A percentile compares a stretch with the other conserved stretches of the same genome.
Evolutionary conservation across 2,329 filamentous ascomycete genomes (phyloP).

Genomic region (Ceratocystis cacaofunesta): DNA sequence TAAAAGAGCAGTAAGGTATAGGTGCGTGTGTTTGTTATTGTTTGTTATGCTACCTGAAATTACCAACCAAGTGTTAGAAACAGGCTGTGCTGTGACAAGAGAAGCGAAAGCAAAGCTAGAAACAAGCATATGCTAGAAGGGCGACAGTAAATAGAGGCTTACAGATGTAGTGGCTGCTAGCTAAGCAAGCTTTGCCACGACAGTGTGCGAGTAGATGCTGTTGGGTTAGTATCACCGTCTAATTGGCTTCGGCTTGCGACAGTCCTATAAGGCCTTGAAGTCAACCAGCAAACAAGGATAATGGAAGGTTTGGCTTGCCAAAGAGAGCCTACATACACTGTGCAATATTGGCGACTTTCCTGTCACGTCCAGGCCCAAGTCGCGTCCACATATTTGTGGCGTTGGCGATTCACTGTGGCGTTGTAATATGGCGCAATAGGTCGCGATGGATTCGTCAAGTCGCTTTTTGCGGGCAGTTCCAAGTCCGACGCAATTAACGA

Average conservation of each 20-base stretch:
- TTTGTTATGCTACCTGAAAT: background rate
- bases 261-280: too few relatives aligned
- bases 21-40: background rate
- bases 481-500: background rate
- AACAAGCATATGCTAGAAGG: background rate
- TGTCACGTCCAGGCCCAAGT: background rate
- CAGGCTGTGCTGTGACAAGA: background rate
- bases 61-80: background rate
- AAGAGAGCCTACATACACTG: too few relatives aligned
- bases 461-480: background rate
- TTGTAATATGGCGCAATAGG: background rate
- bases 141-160: background rate
- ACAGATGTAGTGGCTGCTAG: background rate
- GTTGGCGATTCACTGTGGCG: background rate
- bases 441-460: constrained; percentile 5
- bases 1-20: too few relatives aligned
- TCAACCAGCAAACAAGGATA: too few relatives aligned
- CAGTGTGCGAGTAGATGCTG: background rate
- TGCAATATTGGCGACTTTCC: too few relatives aligned
- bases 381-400: constrained; percentile 5
- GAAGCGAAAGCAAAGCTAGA: background rate
- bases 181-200: too few relatives aligned
- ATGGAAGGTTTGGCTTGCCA: too few relatives aligned
- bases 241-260: too few relatives aligned
- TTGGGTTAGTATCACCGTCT: background rate